Evolutionary conservation across 192 early-diverging fungal species (phyloP).

Genomic region (Podila minutissima): DNA sequence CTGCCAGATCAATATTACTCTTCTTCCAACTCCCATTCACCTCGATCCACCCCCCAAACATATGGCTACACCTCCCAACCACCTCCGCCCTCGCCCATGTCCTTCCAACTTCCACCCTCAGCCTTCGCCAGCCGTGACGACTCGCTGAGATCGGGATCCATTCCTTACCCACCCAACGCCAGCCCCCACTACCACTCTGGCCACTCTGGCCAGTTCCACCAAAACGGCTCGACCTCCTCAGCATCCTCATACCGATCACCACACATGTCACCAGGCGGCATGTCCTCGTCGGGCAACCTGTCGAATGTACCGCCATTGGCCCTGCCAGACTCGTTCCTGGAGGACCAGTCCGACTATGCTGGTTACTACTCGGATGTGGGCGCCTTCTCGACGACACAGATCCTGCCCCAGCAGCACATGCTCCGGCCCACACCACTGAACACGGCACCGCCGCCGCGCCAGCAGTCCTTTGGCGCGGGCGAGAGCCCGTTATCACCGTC

Average conservation of each 20-base stretch:
- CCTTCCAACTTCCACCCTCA: constrained; percentile 37
- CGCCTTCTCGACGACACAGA: constrained; percentile 20
- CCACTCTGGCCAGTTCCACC: constrained; percentile 6
- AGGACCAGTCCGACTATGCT: constrained; percentile 42
- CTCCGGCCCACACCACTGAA: constrained; percentile 4
- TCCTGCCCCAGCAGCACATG: constrained; percentile 8
- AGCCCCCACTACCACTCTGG: not conserved
- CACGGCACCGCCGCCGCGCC: not conserved
- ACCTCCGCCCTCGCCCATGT: constrained; percentile 25
- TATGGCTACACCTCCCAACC: constrained; percentile 22
- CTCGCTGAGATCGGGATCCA: constrained; percentile 26
- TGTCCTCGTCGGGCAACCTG: constrained; percentile 7
- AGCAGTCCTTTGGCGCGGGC: not conserved
- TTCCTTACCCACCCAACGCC: constrained; percentile 11
- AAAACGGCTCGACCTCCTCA: constrained; percentile 7
- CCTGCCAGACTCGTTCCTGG: constrained; percentile 35
- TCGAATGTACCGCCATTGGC: constrained; percentile 29
- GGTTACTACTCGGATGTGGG: constrained; percentile 52
- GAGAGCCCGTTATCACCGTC: not conserved
- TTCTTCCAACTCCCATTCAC: constrained; percentile 20
- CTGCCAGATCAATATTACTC: constrained; percentile 21
- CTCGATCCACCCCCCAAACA: constrained; percentile 27
- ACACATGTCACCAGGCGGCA: constrained; percentile 32
- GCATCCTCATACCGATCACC: constrained; percentile 31
- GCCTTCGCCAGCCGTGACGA: constrained; percentile 29